Conservation (phyloP, 208 protist species). For the Leishmania arabica region DNA sequence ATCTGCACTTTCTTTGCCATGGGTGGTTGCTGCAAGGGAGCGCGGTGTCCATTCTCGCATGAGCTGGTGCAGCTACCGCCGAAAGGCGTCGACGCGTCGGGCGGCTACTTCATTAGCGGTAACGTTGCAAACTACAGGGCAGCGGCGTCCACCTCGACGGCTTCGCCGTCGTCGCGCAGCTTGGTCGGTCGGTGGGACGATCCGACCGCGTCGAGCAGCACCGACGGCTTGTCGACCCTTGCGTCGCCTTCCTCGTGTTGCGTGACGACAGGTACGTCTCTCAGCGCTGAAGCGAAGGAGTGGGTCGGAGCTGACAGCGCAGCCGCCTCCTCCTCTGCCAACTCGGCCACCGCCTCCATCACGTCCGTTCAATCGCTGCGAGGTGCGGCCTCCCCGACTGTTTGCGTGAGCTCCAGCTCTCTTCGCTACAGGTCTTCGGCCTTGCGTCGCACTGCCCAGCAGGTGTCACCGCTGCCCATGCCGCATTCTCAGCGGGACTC, state of each 20-base stretch:
- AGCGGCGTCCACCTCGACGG: background rate
- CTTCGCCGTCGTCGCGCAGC: constrained; percentile 17
- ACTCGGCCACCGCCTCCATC: constrained; percentile 11
- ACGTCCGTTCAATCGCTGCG: constrained; percentile 13
- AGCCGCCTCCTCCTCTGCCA: background rate
- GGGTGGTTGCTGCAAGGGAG: constrained; percentile 47
- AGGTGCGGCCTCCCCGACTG: background rate
- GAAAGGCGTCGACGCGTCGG: constrained; percentile 40
- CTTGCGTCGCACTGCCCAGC: background rate
- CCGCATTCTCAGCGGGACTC: constrained; percentile 1
- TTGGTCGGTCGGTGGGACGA: constrained; percentile 18
- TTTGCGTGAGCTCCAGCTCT: constrained; percentile 2
- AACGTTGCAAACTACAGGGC: constrained; percentile 49
- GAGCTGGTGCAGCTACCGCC: constrained; percentile 49
- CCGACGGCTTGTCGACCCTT: constrained; percentile 33
- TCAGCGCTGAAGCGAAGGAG: constrained; percentile 31
- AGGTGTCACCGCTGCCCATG: background rate
- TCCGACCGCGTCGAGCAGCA: constrained; percentile 22
- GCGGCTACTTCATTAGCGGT: constrained; percentile 51
- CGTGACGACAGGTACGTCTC: constrained; percentile 21
- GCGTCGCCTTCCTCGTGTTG: constrained; percentile 29
- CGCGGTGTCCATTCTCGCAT: constrained; percentile 42
- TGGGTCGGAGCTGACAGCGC: constrained; percentile 16
- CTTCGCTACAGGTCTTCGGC: background rate
- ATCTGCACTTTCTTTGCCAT: constrained; percentile 63